Evolutionary conservation across 2,329 filamentous ascomycete genomes (phyloP), one percentile per base, ranked within the genome.

Genomic region (Paracorniculantispora psalliotae): DNA sequence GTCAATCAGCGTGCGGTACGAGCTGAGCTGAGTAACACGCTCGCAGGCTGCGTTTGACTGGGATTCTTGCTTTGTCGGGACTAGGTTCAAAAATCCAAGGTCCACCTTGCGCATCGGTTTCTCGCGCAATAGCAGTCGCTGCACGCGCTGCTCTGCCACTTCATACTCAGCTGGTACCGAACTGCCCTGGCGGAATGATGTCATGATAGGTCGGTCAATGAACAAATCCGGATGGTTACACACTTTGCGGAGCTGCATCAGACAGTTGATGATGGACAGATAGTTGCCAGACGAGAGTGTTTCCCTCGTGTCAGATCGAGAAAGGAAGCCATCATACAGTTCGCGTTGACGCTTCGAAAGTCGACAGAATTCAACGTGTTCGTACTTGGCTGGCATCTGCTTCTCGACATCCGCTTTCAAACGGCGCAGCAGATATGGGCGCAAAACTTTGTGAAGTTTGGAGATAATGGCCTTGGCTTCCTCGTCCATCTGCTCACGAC

Each of bases 221-320:
- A 99, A 99, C 9, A 99, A 81, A 73, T 99, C 94, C 0, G 94
- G 96, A 69, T 99, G 94, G 66, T 99, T 99, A 80, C 94, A 99
- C 54, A 99, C 96, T 72, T 97, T 97, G 51, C 94, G 87, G 56
- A 99, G 80, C 70, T 96, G 94, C 92, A 99, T 96, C 54, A 99
- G 77, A 72, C 96, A 97, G 71, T 97, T 96, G 75, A 97, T 97
- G 71, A 99, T 97, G 19, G 92, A 96, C 63, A 99, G 85, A 71
- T 97, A 97, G 68, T 97, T 99, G 28, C 94, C 94, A 1, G 91
- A 96, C 2, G 91, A 85, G 19, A 99, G 79, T 0, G 92, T 97
- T 61, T 91, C 89, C 63, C 91, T 87, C 0, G 94, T 97, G 67
- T 96, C 91, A 3, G 89, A 88, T 59, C 92, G 87, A 35, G 91